Evolutionary conservation across 257 asterid genomes (phyloP).

Genomic region (Oldenlandia corymbosa): DNA sequence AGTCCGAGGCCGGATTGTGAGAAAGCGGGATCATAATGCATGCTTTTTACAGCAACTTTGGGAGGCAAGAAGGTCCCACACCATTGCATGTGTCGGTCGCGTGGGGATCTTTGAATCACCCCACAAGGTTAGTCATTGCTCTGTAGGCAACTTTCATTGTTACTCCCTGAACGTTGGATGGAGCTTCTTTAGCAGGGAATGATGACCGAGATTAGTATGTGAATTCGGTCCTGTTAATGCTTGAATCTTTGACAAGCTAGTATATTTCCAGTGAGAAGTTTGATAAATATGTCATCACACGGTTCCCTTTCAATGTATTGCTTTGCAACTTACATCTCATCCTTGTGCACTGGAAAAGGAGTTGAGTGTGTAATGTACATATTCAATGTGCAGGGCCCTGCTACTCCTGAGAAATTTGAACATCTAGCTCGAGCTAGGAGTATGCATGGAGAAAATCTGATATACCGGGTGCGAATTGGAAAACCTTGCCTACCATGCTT

Average conservation of each 20-base stretch:
- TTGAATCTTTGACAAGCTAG: not conserved
- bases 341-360: too few relatives aligned
- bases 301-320: too few relatives aligned
- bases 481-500: not conserved
- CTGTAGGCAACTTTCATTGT: conserved; percentile 25
- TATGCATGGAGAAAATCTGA: conserved; percentile 29
- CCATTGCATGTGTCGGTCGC: conserved; percentile 53
- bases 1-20: conserved; percentile 67
- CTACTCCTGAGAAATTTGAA: conserved; percentile 81
- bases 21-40: conserved; percentile 71
- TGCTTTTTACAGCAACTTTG: conserved; percentile 45
- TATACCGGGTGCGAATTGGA: conserved; percentile 42
- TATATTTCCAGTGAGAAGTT: not conserved
- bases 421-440: conserved; percentile 41
- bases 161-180: not conserved
- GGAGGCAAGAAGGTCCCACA: conserved; percentile 59
- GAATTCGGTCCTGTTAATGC: too few relatives aligned
- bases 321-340: too few relatives aligned
- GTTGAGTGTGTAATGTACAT: not conserved
- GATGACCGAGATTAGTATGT: not conserved
- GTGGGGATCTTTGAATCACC: conserved; percentile 46
- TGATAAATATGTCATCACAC: too few relatives aligned
- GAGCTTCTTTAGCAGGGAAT: not conserved
- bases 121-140: conserved; percentile 38
- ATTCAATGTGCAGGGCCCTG: conserved; percentile 53